These are phyloP conservation scores for Wilhelminamyces savonicus DNA, from an alignment of 805 yeast genomes.

Conservation along the genomic window DNA sequence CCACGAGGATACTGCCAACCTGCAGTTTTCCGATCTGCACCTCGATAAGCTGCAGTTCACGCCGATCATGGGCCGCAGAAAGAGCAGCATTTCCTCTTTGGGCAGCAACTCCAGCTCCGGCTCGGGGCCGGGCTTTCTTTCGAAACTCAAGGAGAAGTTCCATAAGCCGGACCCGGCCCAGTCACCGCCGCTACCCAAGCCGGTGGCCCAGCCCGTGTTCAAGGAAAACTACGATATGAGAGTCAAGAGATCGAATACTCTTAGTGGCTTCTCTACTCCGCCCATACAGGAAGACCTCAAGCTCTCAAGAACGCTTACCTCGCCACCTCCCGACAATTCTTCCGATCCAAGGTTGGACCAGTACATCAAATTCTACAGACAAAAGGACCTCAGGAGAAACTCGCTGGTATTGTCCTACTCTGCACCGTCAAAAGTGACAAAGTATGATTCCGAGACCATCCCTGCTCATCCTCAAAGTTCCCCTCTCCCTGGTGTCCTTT, in stretches of 20 bases:
- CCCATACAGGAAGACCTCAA: neutral
- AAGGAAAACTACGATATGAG: conserved; percentile 12
- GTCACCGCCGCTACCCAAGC: conserved; percentile 4
- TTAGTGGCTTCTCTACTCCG: no score
- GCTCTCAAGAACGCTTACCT: conserved; percentile 8
- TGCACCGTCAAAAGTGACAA: no score
- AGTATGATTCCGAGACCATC: conserved; percentile 1
- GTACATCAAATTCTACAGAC: conserved; percentile 28
- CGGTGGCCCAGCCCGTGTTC: conserved; percentile 5
- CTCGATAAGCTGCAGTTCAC: no score
- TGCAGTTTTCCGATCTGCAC: no score
- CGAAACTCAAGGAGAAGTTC: conserved; percentile 30
- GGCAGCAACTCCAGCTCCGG: conserved; percentile 10
- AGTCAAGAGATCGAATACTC: conserved; percentile 2
- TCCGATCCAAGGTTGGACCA: conserved; percentile 31
- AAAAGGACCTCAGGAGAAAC: conserved; percentile 13
- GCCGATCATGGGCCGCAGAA: conserved; percentile 2
- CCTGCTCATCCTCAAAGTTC: conserved; percentile 4
- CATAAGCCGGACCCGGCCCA: conserved; percentile 10
- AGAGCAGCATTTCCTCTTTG: conserved; percentile 13
- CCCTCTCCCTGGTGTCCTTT: conserved; percentile 14
- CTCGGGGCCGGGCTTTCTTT: conserved; percentile 21
- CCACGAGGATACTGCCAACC: conserved; percentile 10
- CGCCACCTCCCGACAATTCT: conserved; percentile 2
- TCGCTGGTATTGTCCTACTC: conserved; percentile 8